Conservation (phyloP, 78 protist genomes). For the Dictyostelium purpureum region DNA sequence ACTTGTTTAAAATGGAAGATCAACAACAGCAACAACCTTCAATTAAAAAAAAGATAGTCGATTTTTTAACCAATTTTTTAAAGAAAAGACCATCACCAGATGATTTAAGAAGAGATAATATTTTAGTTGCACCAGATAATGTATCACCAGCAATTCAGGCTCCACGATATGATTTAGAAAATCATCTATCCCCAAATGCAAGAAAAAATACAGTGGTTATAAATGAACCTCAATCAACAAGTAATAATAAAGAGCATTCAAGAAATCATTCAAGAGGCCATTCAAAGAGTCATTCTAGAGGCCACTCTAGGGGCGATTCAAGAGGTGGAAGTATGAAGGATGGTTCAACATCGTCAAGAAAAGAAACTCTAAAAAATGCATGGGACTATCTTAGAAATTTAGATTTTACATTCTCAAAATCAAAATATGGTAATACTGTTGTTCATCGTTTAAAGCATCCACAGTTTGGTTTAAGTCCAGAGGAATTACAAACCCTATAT, state of each 20-base stretch:
- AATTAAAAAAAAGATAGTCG: conserved; percentile 60
- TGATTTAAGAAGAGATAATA: conserved; percentile 54
- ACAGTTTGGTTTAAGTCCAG: conserved; percentile 60
- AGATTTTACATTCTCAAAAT: conserved; percentile 70
- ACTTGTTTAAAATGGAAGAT: conserved; percentile 4
- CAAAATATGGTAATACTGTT: conserved; percentile 49
- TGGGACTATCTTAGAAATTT: conserved; percentile 59
- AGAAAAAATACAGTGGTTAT: neutral
- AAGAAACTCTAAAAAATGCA: conserved; percentile 20
- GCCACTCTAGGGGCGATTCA: neutral
- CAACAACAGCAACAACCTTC: conserved; percentile 1
- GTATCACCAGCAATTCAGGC: conserved; percentile 50
- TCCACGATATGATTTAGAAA: conserved; percentile 23
- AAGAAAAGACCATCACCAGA: conserved; percentile 65
- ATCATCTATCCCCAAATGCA: conserved; percentile 7
- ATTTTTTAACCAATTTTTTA: conserved; percentile 33
- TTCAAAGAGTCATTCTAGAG: neutral
- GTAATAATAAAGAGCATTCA: neutral
- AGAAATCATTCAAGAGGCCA: neutral
- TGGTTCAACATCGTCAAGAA: neutral
- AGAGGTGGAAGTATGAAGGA: neutral
- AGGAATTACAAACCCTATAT: conserved; percentile 51
- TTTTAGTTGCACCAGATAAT: conserved; percentile 25
- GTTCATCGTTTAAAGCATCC: conserved; percentile 72
- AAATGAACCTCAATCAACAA: neutral